These are phyloP conservation scores for Alternaria arbusti DNA, from an alignment of 2,329 filamentous ascomycete species.

Conservation along the genomic window DNA sequence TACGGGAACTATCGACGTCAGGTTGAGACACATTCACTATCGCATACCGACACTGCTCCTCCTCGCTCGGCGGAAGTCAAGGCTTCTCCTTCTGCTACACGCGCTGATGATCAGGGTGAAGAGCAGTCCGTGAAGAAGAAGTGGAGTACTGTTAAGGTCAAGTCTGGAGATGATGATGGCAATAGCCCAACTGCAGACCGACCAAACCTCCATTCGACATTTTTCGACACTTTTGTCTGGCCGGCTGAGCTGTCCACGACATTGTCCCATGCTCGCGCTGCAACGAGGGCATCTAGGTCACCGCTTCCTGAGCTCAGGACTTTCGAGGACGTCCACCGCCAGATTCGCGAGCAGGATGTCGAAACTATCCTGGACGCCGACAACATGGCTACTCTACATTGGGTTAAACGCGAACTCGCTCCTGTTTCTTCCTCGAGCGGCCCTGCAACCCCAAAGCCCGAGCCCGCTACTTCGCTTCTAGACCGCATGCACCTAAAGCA, in stretches of 20 bases:
- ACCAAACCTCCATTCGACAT: not conserved
- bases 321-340: not conserved
- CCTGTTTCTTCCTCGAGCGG: not conserved
- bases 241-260: not conserved
- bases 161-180: not conserved
- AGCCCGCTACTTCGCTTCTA: not conserved
- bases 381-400: not conserved
- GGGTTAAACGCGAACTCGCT: not conserved
- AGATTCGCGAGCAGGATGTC: not conserved
- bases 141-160: not conserved
- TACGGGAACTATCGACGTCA: not conserved
- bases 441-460: not conserved
- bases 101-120: not conserved
- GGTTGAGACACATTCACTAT: not conserved
- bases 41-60: not conserved
- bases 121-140: not conserved
- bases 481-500: not conserved
- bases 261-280: not conserved
- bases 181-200: not conserved
- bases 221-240: not conserved
- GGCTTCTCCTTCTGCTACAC: not conserved
- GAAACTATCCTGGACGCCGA: not conserved
- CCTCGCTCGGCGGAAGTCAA: not conserved
- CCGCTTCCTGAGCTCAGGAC: slow-evolving; percentile 1
- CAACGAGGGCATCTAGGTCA: not conserved